Conservation (phyloP, 352 stramenopile species). For the Phytophthora foliorum region DNA sequence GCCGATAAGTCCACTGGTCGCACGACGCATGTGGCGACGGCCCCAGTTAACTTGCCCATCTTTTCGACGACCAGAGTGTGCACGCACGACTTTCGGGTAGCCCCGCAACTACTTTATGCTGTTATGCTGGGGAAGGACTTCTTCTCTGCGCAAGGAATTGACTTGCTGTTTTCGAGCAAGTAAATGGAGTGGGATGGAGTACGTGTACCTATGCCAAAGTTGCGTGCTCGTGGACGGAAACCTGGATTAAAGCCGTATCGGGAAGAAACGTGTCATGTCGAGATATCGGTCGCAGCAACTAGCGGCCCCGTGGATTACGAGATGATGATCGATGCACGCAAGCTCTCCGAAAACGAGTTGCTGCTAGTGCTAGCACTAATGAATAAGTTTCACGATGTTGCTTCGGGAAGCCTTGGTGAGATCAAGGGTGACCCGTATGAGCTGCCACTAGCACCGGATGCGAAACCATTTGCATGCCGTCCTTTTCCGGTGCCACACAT, state of each 20-base stretch:
- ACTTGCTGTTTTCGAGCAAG: slow-evolving; percentile 5
- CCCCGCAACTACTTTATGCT: background rate
- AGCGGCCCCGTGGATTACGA: too few species aligned
- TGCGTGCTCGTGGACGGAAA: background rate
- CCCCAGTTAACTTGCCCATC: background rate
- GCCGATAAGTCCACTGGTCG: background rate
- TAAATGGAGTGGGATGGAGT: slow-evolving; percentile 4
- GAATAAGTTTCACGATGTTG: too few species aligned
- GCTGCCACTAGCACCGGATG: too few species aligned
- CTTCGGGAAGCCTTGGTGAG: too few species aligned
- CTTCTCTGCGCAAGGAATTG: slow-evolving; percentile 3
- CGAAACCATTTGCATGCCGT: too few species aligned
- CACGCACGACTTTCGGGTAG: slow-evolving; percentile 6
- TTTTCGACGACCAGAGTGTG: slow-evolving; percentile 4
- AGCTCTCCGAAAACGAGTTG: too few species aligned
- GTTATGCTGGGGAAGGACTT: slow-evolving; percentile 17
- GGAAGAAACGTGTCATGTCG: background rate
- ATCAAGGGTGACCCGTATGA: too few species aligned
- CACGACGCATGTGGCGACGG: slow-evolving; percentile 1
- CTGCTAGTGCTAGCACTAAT: too few species aligned
- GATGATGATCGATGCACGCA: too few species aligned
- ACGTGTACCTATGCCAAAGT: slow-evolving; percentile 9
- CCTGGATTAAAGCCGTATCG: background rate
- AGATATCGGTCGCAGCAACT: slow-evolving; percentile 5
- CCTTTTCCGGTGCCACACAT: too few species aligned